Base-by-base conservation (phyloP, 257 asterid species). In the Cordia subcordata region DNA sequence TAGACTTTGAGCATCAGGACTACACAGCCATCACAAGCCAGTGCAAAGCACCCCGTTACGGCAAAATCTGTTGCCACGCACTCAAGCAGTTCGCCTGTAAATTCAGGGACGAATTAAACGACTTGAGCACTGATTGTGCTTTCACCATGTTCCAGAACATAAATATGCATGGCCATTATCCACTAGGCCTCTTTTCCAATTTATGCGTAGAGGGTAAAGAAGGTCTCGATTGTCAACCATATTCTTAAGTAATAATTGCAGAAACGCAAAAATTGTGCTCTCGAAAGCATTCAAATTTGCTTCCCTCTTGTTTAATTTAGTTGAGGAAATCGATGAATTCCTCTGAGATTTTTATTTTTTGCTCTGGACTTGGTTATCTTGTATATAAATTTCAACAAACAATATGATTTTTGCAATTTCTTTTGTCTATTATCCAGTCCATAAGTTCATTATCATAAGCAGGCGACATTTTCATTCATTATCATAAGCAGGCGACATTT, bases 41-140 rank as follows among this genome's bases (percentile, higher is more conserved):
- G 45, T 90, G 97, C 85, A 90, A 87, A 59, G 95, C 96, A 21
- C 97, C 97, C 0, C 76, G 83, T 12, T 90, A 85, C 0, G 61
- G 72, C 0, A 79, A 76, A 9, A 45, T 77, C 14, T 87, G 97
- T 32, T 90, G 97, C 73, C 38, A 56, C 0, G 84, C 96, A 0
- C 71, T 90, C 42, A 80, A 80, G 78, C 64, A 72, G 61, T 55
- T 90, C 35, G 63, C 82, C 10, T 90, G 96, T 76, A 87, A 90
- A 8, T 68, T 79, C 2, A 52, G 64, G 6, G 79, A 79, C 19
- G 70, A 81, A 15, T 19, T 87, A 45, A 90, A 87, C 23, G 88
- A 85, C 67, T 50, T 76, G 19, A 77, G 45, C 33, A 73, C 46
- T 62, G 73, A 77, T 17, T 90, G 97, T 57, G 93, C 94, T 2